Evolutionary conservation across 2,329 filamentous ascomycete species (phyloP), one percentile per base, ranked within the genome.

Genomic region (Tothia fuscella): DNA sequence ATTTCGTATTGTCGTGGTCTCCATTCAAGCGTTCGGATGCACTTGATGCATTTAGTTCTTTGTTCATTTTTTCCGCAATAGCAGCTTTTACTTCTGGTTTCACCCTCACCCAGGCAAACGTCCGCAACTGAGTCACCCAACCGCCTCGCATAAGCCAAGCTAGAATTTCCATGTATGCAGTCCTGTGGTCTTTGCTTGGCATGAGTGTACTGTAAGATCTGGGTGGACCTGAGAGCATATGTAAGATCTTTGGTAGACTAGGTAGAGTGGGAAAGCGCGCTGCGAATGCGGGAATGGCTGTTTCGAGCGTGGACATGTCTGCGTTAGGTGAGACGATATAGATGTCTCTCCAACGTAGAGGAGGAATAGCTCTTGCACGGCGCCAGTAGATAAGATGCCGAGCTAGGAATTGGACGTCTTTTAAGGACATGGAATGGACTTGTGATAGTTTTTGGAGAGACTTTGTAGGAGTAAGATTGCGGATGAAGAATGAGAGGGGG

Each of bases 331-430:
- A 93, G 21, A 95, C 76, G 25, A 96, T 82, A 59, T 96, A 98
- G 9, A 80, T 82, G 56, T 96, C 88, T 36, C 88, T 75, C 32
- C 83, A 82, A 54, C 95, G 87, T 5, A 98, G 73, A 0, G 91
- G 91, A 4, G 86, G 83, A 30, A 96, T 89, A 13, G 89, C 82
- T 46, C 93, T 83, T 35, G 89, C 91, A 44, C 88, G 81, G 19
- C 91, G 80, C 88, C 89, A 96, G 63, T 93, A 93, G 47, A 96
- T 87, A 48, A 98, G 80, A 63, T 96, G 91, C 44, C 85, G 82
- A 7, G 88, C 87, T 47, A 93, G 83, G 51, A 85, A 80, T 48
- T 89, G 81, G 48, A 96, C 81, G 50, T 93, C 84, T 24, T 76
- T 71, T 1, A 91, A 70, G 3, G 82, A 78, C 40, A 96, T 80